Percentiles rank a stretch among this genome's conserved stretches.
These are phyloP conservation scores for Colletotrichum higginsianum DNA, from an alignment of 2,329 filamentous ascomycete species.

Conservation along the genomic window DNA sequence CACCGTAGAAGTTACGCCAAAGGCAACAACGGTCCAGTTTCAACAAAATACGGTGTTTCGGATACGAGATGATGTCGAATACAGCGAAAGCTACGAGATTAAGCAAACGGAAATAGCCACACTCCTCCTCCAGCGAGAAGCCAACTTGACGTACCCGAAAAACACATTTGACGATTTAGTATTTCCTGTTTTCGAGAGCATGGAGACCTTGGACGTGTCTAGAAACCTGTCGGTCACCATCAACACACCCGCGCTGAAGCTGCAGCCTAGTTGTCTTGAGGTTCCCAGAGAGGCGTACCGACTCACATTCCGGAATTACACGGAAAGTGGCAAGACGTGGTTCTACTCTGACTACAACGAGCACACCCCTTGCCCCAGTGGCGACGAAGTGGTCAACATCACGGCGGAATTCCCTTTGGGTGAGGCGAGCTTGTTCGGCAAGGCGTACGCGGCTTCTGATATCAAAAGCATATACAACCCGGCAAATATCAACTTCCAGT, in stretches of 20 bases:
- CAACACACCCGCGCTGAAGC: constrained; percentile 10
- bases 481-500: neutral
- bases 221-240: constrained; percentile 8
- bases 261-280: neutral
- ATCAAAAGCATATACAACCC: neutral
- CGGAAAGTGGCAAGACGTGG: neutral
- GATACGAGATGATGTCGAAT: neutral
- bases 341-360: neutral
- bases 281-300: constrained; percentile 9
- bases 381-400: neutral
- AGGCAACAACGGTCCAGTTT: neutral
- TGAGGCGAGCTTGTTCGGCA: neutral
- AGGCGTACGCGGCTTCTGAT: neutral
- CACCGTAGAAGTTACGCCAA: constrained; percentile 6
- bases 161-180: constrained; percentile 21
- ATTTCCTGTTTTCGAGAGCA: constrained; percentile 7
- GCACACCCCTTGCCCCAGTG: constrained; percentile 2
- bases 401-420: neutral
- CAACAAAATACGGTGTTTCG: constrained; percentile 20
- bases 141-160: constrained; percentile 16
- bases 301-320: constrained; percentile 3
- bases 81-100: neutral
- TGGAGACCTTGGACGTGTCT: neutral
- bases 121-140: neutral
- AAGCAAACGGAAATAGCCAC: neutral